phyloP scores from a whole-genome alignment of 2,329 filamentous ascomycete genomes.

The Pseudogymnoascus verrucosus region DNA sequence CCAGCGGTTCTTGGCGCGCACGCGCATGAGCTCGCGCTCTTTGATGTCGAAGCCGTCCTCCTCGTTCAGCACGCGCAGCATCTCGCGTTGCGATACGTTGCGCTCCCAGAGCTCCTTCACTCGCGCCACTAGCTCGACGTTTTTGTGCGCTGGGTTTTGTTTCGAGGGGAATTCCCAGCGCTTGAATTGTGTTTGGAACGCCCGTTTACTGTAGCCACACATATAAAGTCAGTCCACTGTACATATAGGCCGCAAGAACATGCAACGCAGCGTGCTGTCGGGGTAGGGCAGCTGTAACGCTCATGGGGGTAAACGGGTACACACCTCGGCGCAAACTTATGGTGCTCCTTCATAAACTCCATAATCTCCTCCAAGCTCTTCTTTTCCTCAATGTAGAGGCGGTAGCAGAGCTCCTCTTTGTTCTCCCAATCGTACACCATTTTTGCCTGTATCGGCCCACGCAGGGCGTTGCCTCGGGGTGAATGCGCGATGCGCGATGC shows the following conservation, averaged over 20 bases:
- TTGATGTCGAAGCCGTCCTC: conserved; percentile 67
- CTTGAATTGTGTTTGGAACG: conserved; percentile 68
- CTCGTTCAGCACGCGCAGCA: conserved; percentile 59
- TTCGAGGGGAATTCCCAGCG: conserved; percentile 73
- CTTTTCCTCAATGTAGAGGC: conserved; percentile 70
- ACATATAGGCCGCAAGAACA: conserved; percentile 4
- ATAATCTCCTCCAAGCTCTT: conserved; percentile 68
- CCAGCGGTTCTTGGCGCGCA: conserved; percentile 63
- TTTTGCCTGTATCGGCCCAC: conserved; percentile 11
- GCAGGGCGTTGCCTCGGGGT: neutral
- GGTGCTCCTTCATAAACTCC: conserved; percentile 55
- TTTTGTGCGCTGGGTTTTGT: conserved; percentile 63
- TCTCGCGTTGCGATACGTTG: conserved; percentile 65
- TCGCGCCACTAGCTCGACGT: conserved; percentile 56
- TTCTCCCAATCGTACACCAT: conserved; percentile 58
- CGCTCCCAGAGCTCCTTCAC: conserved; percentile 71
- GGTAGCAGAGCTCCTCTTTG: conserved; percentile 56
- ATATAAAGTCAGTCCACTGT: conserved; percentile 16
- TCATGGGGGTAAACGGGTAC: conserved; percentile 19
- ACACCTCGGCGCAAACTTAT: conserved; percentile 65
- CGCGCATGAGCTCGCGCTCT: conserved; percentile 59
- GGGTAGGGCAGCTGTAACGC: conserved; percentile 8
- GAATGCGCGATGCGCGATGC: conserved; percentile 6
- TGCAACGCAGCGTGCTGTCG: conserved; percentile 8
- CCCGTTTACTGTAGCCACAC: conserved; percentile 54